These are phyloP conservation scores for Botrytis hyacinthi DNA, from an alignment of 2,329 filamentous ascomycete genomes.

Conservation along the genomic window DNA sequence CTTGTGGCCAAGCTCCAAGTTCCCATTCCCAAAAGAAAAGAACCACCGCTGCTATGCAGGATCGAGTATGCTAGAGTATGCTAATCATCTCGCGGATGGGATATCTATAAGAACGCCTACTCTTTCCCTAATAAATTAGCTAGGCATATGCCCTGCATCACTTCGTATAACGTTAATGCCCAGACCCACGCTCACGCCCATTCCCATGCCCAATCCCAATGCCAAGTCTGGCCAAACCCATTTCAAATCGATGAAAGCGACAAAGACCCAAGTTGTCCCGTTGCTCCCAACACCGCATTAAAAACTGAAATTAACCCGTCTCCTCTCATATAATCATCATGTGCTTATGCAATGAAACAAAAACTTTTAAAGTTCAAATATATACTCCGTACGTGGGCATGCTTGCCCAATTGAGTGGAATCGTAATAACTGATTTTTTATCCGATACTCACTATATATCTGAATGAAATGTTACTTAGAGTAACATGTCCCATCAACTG, in stretches of 20 bases:
- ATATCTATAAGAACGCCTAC: conserved; percentile 13
- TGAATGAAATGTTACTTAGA: neutral
- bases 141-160: neutral
- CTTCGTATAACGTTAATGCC: conserved; percentile 8
- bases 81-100: conserved; percentile 11
- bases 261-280: neutral
- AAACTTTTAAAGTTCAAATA: conserved; percentile 4
- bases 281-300: conserved; percentile 12
- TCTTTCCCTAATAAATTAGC: neutral
- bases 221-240: neutral
- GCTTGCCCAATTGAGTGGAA: neutral
- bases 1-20: neutral
- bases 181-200: neutral
- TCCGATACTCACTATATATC: neutral
- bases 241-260: conserved; percentile 1
- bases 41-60: conserved; percentile 13
- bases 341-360: neutral
- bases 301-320: neutral
- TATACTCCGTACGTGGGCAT: neutral
- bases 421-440: neutral
- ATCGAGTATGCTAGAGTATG: neutral
- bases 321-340: conserved; percentile 2
- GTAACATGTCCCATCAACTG: neutral
- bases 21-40: neutral
- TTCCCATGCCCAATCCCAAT: neutral